Evolutionary conservation across 2,329 filamentous ascomycete species (phyloP).

Genomic region (Plectosphaerella plurivora): DNA sequence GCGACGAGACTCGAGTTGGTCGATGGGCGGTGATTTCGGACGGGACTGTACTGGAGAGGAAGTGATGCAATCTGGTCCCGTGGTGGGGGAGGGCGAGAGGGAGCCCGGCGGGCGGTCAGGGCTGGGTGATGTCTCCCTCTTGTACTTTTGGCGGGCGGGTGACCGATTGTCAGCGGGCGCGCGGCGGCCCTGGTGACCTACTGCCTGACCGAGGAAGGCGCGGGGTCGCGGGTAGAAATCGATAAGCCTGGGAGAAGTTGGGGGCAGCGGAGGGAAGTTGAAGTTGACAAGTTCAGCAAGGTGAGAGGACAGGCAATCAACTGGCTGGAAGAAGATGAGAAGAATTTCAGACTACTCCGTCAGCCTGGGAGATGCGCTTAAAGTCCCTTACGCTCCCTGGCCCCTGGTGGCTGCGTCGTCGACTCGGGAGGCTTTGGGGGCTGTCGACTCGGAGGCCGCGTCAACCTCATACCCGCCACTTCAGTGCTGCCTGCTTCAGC

Average conservation of each 20-base stretch:
- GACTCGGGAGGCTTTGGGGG: no score
- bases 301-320: no score
- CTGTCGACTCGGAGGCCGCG: background rate
- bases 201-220: background rate
- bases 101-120: background rate
- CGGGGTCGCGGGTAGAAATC: constrained; percentile 1
- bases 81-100: background rate
- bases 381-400: no score
- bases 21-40: background rate
- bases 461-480: background rate
- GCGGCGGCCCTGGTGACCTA: background rate
- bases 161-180: background rate
- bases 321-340: no score
- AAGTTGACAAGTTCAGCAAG: no score
- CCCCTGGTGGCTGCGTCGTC: no score
- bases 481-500: no score
- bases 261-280: background rate
- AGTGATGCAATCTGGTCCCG: background rate
- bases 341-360: no score
- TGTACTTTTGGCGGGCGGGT: background rate
- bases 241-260: background rate
- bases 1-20: background rate
- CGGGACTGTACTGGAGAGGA: background rate
- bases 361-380: no score
- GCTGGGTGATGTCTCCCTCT: background rate